Evolutionary conservation across 345 rosid species (phyloP), one percentile per base, ranked within the genome.

Genomic region (Pugionium dolabratum): DNA sequence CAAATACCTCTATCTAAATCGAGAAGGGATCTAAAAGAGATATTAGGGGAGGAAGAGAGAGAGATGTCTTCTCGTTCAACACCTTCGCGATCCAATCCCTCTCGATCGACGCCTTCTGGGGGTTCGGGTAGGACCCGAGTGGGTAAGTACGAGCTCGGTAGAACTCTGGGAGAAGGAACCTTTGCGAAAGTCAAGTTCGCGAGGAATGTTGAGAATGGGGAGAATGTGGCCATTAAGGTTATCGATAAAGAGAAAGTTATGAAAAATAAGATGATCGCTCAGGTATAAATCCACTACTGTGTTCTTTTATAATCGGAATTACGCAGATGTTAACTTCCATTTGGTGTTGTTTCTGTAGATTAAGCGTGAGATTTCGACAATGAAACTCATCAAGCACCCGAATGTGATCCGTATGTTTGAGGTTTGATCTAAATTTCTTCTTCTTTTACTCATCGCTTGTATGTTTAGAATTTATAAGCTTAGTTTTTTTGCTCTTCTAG

Each of bases 131-230:
- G 89, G 85, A 87, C 94, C 8, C 80, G 96, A n/a, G 97, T 95
- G 18, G 99, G 99, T 72, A 91, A 77, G 82, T 95, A 95, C 70
- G 97, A 95, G 81, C 70, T 91, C 2, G 97, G 99, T 55, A 79
- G 86, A 80, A 94, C 96, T 44, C 78, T 94, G 10, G 99, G 99
- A 1, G 97, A 89, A 77, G 99, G 99, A 49, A 87, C 95, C 31
- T 95, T 91, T 43, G 99, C 99, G 2, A 95, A 95, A 85, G 99
- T 94, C 49, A 94, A 94, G 83, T 91, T 91, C 69, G 99, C 99
- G 1, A 81, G 80, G 77, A 84, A 88, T 59, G 44, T 59, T 3
- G 90, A 83, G 71, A 91, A 85, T 2, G 88, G 83, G 4, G 96
- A 91, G 28, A 70, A 82, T 61, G 96, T 95, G 0, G 99, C 99